Base-by-base conservation (phyloP, 371 early-diverging fungal species). In the Mucor sp. region DNA sequence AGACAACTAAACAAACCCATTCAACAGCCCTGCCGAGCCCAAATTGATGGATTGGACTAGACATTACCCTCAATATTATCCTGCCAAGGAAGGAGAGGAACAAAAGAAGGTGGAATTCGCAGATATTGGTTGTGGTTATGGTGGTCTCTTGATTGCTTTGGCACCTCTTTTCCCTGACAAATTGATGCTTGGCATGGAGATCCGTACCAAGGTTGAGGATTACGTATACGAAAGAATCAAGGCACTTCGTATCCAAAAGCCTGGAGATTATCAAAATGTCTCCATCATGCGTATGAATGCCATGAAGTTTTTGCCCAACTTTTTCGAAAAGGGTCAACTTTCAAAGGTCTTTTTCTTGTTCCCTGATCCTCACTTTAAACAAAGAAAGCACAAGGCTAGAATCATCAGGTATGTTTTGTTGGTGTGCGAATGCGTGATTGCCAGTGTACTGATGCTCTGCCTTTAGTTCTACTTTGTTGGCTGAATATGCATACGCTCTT, bases 291-390 rank as follows among this genome's bases (percentile, higher is more conserved):
- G 99, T 44, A 97, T 97, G 90, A 99, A 99, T 80, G 98, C 98
- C 61, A 96, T 99, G 96, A 97, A 99, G 80, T 99, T 98, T 76
- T 78, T 98, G 74, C 97, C 98, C 63, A 99, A 99, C 87, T 97
- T 99, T 78, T 98, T 99, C 73, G 85, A 88, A 66, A 95, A 96
- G 83, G 95, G 89, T 60, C 75, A 95, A 89, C 85, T 99, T 47
- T 87, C 92, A 39, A 99, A 99, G 82, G 89, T 99, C 76, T 99
- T 99, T 77, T 96, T 99, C 78, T 87, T 99, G 71, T 95, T 95
- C 72, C 96, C 98, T 57, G 99, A 99, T 82, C 99, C 99, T 27
- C 99, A 99, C 75, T 99, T 99, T 80, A 99, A 99, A 79, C 98
- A 96, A 76, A 90, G 94, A 79, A 99, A 99, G 84, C 99, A 99